Base-by-base conservation (phyloP, 805 yeast species). In the Saccharomycopsis javanensis region DNA sequence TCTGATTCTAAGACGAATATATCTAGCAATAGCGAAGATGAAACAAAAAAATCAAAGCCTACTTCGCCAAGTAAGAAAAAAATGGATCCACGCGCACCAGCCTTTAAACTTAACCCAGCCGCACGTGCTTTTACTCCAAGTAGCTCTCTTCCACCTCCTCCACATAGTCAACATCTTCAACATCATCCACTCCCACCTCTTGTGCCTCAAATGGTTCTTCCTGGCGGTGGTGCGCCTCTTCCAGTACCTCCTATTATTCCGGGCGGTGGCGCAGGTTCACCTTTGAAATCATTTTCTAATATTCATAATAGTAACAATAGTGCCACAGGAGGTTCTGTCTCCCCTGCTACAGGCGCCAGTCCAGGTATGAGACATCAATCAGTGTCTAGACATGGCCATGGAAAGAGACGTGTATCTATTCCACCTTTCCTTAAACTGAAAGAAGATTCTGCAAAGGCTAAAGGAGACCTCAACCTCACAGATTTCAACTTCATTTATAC, bases 71-170 rank as follows among this genome's bases (percentile, higher is more conserved):
- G 35, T 23, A 74, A 77, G 67, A 79, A 76, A 67, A 80, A 77
- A 65, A 70, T 79, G 73, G 83, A 82, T 65, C 78, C 81, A 60
- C 65, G 75, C 23, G 82, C 80, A n/a, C 75, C 81, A 3, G 79
- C 82, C 20, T 84, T 84, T 71, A 85, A 81, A 69, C 79, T 85
- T 67, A 85, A 83, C 67, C 86, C 88, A 13, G 79, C 81, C 61
- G 87, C 86, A 15, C 82, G 81, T 10, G 76, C 82, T 2, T 85
- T 83, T 64, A 78, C 86, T 8, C 87, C 88, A 15, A 53, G 57
- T n/a, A 20, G 30, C 5, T 42, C 48, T 42, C 48, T 50, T 45
- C 62, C 48, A 64, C 65, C 38, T 68, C 68, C 10, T 31, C 58
- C 16, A 56, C 58, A 42, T 23, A 42, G 25, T 42, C 48, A 42